Evolutionary conservation across 495 filamentous ascomycete species (phyloP), one percentile per base, ranked within the genome.

Genomic region (Podospora bellae-mahoneyi): DNA sequence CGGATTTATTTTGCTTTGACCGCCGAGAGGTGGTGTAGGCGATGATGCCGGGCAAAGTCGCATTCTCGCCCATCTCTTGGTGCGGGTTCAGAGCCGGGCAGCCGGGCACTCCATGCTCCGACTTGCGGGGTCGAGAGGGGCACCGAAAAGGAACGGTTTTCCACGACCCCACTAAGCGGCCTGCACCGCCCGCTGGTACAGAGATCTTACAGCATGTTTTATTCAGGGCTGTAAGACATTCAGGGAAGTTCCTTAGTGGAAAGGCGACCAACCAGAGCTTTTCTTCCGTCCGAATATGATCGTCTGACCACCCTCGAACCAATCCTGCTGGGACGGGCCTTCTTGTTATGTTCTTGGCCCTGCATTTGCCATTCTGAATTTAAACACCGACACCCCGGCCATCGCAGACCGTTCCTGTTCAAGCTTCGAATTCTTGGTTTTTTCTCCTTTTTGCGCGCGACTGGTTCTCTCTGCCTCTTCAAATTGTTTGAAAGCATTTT

Each of bases 251-350:
- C n/a, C n/a, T n/a, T n/a, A n/a, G n/a, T n/a, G n/a, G n/a, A n/a
- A n/a, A n/a, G n/a, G n/a, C n/a, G n/a, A n/a, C n/a, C n/a, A n/a
- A n/a, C n/a, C n/a, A n/a, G n/a, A n/a, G n/a, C n/a, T n/a, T n/a
- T 64, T 65, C 69, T 61, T 62, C 69, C 57, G 15, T 39, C 68
- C 32, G 28, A n/a, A 61, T 57, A 0, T 48, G 39, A 13, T 63
- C 32, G 27, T 63, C 28, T 23, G 28, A 44, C 30, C 27, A 34
- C 27, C 5, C n/a, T 34, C 32, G 32, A 19, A 44, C 30, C 27
- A 39, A 39, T 16, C 32, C 18, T 19, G 32, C 7, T 20, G 27
- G 6, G 18, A 32, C 6, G 61, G 61, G 28, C 61, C 60, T 28
- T 28, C 61, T 63, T 28, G 59, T 16, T 27, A 1, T 5, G 20